Conservation (phyloP, 1,139 yeast species). For the Tardiomyces blankii region DNA sequence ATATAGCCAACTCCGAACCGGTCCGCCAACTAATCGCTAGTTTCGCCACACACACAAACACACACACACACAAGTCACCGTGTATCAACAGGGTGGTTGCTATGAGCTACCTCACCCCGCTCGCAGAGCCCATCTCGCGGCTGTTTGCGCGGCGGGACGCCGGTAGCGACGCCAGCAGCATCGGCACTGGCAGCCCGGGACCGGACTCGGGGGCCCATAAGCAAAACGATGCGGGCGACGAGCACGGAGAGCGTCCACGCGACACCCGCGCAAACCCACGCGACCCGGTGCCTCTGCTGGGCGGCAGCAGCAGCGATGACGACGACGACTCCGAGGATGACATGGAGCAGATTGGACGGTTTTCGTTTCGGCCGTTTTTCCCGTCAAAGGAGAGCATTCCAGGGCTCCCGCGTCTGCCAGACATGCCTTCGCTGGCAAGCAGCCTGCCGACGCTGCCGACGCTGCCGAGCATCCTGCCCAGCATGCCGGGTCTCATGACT, state of each 20-base stretch:
- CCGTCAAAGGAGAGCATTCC: conserved; percentile 9
- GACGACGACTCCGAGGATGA: conserved; percentile 19
- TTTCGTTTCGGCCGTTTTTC: too few relatives aligned
- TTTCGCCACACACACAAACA: too few relatives aligned
- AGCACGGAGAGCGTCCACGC: too few relatives aligned
- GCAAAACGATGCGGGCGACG: not conserved
- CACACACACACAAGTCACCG: too few relatives aligned
- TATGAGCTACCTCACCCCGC: too few relatives aligned
- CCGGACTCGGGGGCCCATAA: not conserved
- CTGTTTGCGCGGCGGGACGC: too few relatives aligned
- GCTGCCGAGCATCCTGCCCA: not conserved
- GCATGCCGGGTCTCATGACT: not conserved
- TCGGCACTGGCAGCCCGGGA: not conserved
- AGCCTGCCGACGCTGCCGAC: not conserved
- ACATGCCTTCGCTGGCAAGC: conserved; percentile 7
- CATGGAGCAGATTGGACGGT: conserved; percentile 22
- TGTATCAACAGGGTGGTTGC: too few relatives aligned
- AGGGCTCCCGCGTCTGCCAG: conserved; percentile 8
- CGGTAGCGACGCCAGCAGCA: not conserved
- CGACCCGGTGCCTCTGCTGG: conserved; percentile 1
- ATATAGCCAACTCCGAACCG: too few relatives aligned
- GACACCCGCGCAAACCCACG: not conserved
- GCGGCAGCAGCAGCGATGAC: conserved; percentile 6
- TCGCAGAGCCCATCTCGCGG: too few relatives aligned
- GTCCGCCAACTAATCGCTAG: too few relatives aligned